A percentile compares a stretch with the other conserved stretches of the same genome.
Evolutionary conservation across 441 rosid species (phyloP).

Genomic region (Pelargonium myrrhifolium): DNA sequence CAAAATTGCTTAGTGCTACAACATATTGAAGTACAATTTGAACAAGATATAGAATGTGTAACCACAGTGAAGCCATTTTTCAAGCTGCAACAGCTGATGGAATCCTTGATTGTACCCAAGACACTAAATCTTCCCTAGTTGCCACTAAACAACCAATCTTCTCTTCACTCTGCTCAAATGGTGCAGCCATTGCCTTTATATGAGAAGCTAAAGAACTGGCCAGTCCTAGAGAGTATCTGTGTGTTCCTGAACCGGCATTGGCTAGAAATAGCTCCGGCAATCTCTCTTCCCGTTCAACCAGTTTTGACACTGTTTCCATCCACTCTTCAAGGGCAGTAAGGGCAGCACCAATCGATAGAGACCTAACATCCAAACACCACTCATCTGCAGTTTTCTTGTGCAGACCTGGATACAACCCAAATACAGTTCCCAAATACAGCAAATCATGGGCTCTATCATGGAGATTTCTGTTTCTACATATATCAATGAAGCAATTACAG

Average conservation of each 20-base stretch:
- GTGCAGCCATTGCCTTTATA: slow-evolving; percentile 53
- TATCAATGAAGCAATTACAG: slow-evolving; percentile 86
- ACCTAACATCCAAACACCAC: slow-evolving; percentile 85
- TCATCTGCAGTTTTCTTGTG: slow-evolving; percentile 56
- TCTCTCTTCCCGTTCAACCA: slow-evolving; percentile 47
- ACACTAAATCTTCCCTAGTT: slow-evolving; percentile 59
- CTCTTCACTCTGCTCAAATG: slow-evolving; percentile 64
- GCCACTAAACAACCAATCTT: slow-evolving; percentile 67
- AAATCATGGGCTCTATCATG: slow-evolving; percentile 67
- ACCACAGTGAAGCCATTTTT: slow-evolving; percentile 2
- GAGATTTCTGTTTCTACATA: slow-evolving; percentile 50
- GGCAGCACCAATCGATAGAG: slow-evolving; percentile 82
- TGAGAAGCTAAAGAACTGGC: slow-evolving; percentile 67
- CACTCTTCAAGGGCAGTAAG: slow-evolving; percentile 86
- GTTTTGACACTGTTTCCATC: slow-evolving; percentile 60
- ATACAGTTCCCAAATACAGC: slow-evolving; percentile 76
- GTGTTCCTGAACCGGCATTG: slow-evolving; percentile 77
- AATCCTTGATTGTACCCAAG: slow-evolving; percentile 60
- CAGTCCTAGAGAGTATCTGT: slow-evolving; percentile 68
- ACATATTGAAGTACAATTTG: neutral
- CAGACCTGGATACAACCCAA: slow-evolving; percentile 66
- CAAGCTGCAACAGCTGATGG: slow-evolving; percentile 28
- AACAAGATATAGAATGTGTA: neutral
- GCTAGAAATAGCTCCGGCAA: slow-evolving; percentile 73
- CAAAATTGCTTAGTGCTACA: neutral